These are phyloP conservation scores for Barnettozyma vustinii DNA, from an alignment of 805 yeast species.

Conservation along the genomic window DNA sequence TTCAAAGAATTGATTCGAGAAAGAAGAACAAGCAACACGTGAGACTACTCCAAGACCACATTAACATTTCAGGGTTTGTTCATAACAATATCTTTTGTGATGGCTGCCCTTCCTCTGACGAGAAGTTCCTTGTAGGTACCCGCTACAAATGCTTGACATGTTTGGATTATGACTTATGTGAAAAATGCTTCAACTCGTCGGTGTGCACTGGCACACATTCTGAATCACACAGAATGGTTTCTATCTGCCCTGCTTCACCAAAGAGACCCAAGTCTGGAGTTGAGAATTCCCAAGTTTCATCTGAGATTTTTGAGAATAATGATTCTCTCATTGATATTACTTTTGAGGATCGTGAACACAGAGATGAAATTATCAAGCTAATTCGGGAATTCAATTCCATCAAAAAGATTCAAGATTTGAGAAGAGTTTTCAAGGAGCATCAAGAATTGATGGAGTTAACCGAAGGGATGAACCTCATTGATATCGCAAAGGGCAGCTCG, in stretches of 20 bases:
- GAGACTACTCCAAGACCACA: background rate
- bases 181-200: background rate
- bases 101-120: constrained; percentile 1
- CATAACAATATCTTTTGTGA: constrained; percentile 14
- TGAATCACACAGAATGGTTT: background rate
- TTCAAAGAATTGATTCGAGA: background rate
- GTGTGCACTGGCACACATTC: background rate
- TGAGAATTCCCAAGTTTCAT: background rate
- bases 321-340: constrained; percentile 3
- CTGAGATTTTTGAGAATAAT: background rate
- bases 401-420: background rate
- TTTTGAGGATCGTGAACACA: constrained; percentile 3
- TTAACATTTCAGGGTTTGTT: background rate
- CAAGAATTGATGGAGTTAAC: background rate
- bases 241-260: constrained; percentile 1
- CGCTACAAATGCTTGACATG: constrained; percentile 6
- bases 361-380: constrained; percentile 2
- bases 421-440: background rate
- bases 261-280: background rate
- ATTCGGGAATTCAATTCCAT: constrained; percentile 1
- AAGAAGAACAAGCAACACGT: background rate
- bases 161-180: constrained; percentile 3
- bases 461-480: background rate
- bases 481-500: background rate
- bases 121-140: background rate